Evolutionary conservation across 1,284 basidiomycete genomes (phyloP), one percentile per base, ranked within the genome.

Genomic region (Cryptococcus floricola): DNA sequence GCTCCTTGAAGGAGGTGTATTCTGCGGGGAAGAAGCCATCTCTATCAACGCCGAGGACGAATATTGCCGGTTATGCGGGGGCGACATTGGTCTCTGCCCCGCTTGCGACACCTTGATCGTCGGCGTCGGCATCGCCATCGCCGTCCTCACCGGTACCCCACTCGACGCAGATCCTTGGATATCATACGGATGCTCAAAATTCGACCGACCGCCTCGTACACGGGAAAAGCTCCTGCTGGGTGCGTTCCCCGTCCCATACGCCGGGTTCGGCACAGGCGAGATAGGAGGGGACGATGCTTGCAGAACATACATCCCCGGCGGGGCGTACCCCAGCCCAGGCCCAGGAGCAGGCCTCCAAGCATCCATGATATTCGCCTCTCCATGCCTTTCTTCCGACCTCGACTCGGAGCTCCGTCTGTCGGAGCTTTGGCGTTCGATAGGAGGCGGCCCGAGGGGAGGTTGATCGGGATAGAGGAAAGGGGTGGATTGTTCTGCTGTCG

Each of bases 141-240:
- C 9, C 19, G 25, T 23, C 34, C 10, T 10, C 18, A 44, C n/a
- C 14, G 7, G 25, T 10, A 12, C 9, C 3, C 13, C 51, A 37
- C 43, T 44, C 13, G 52, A 45, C 28, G 48, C 25, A 6, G 25
- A 25, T 4, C 39, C 50, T 31, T 45, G 47, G 18, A 50, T 27
- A n/a, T 66, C 59, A 43, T 70, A 70, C 12, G 68, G 68, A 51
- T 67, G 64, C 37, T 62, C 47, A 25, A 55, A 58, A 53, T 70
- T 66, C 9, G 76, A 70, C 54, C 67, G 50, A 28, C 76, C 73
- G 5, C 76, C 76, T 45, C 74, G 51, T 10, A 76, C 58, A 10
- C 75, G 69, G 0, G 74, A 72, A 56, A 77, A 76, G 5, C 70
- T 67, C 12, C 67, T 55, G 10, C 49, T 57, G 6, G 68, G 65